phyloP scores from a whole-genome alignment of 73 alveolate genomes.

The Paramecium biaurelia region DNA sequence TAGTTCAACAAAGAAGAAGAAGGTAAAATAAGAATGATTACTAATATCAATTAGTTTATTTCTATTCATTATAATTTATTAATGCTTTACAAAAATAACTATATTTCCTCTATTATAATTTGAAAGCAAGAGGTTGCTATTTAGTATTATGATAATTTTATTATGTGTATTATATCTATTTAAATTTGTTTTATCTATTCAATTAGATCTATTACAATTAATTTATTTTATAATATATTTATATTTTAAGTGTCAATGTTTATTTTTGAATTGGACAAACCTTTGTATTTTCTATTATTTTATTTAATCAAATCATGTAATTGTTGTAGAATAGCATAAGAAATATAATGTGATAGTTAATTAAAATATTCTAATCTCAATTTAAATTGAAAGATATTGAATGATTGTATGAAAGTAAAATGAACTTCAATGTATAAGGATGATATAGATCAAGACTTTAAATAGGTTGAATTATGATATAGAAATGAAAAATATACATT shows the following conservation, averaged over 20 bases:
- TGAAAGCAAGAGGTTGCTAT: not conserved
- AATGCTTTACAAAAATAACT: not conserved
- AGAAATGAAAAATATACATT: not conserved
- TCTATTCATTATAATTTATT: not conserved
- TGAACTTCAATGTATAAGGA: not conserved
- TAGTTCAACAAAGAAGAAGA: constrained; percentile 49
- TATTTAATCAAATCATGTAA: not conserved
- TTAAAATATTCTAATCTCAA: too few relatives aligned
- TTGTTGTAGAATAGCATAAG: not conserved
- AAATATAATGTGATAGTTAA: not conserved
- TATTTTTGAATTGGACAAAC: not conserved
- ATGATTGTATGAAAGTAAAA: too few relatives aligned
- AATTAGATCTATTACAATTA: not conserved
- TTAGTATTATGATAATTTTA: too few relatives aligned
- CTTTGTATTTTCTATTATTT: not conserved
- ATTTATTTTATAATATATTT: not conserved
- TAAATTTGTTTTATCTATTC: not conserved
- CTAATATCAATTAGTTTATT: not conserved
- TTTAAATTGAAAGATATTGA: too few relatives aligned
- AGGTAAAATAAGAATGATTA: not conserved
- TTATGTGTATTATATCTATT: not conserved
- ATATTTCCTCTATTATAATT: not conserved
- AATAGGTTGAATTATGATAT: not conserved
- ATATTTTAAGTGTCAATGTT: not conserved
- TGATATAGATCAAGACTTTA: not conserved